Percentiles rank a stretch among this genome's conserved stretches.
Conservation (phyloP, 2,329 filamentous ascomycete genomes). For the Proliferodiscus dingleyae region DNA sequence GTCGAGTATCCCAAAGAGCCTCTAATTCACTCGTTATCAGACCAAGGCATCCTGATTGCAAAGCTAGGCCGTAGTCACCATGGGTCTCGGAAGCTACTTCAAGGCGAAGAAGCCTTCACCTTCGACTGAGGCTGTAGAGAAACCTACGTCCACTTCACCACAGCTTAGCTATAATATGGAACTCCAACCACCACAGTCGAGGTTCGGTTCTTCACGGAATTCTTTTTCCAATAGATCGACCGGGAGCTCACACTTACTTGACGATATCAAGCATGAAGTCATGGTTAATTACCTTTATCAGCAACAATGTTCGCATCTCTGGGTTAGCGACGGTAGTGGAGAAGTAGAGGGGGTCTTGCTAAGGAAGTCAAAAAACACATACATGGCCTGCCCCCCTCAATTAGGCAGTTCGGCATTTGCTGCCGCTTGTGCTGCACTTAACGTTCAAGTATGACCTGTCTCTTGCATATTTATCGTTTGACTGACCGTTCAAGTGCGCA, state of each 20-base stretch:
- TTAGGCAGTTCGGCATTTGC: conserved; percentile 60
- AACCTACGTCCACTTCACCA: conserved; percentile 15
- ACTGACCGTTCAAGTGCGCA: conserved; percentile 50
- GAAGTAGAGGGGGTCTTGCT: conserved; percentile 69
- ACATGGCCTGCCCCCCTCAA: conserved; percentile 67
- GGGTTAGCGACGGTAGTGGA: conserved; percentile 66
- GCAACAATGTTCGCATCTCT: conserved; percentile 69
- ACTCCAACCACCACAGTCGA: conserved; percentile 44
- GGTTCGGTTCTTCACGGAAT: conserved; percentile 46
- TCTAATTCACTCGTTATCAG: conserved; percentile 17
- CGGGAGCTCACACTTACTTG: conserved; percentile 52
- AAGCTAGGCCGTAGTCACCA: conserved; percentile 33
- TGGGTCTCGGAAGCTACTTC: conserved; percentile 62
- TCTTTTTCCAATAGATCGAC: conserved; percentile 45
- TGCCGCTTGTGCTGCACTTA: conserved; percentile 60
- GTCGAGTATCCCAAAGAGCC: conserved; percentile 5
- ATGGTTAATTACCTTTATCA: conserved; percentile 83
- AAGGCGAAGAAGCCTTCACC: conserved; percentile 45
- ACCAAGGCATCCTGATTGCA: conserved; percentile 8
- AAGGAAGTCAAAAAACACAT: conserved; percentile 61
- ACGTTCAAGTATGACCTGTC: conserved; percentile 56
- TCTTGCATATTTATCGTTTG: not conserved
- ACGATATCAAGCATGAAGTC: conserved; percentile 74
- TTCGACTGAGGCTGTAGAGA: conserved; percentile 20
- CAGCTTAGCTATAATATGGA: conserved; percentile 40